These are phyloP conservation scores for Hypoxylon lenormandii DNA, from an alignment of 495 filamentous ascomycete species.

Conservation along the genomic window DNA sequence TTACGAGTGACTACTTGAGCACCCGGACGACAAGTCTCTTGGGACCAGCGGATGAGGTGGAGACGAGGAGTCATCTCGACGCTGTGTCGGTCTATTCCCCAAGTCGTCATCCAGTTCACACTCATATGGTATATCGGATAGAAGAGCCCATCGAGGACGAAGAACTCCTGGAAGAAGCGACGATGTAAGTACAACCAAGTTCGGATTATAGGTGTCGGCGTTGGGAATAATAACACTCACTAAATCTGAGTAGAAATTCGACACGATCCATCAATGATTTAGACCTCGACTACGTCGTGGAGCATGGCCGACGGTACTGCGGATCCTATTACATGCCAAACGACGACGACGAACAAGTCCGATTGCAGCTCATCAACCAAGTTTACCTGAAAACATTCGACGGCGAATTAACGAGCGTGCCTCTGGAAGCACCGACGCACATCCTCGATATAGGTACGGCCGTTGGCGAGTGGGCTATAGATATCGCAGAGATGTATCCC, in stretches of 20 bases:
- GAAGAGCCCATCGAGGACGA: slow-evolving; percentile 49
- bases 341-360: slow-evolving; percentile 78
- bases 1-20: slow-evolving; percentile 49
- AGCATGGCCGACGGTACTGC: slow-evolving; percentile 77
- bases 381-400: slow-evolving; percentile 72
- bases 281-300: slow-evolving; percentile 67
- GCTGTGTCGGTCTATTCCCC: slow-evolving; percentile 47
- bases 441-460: slow-evolving; percentile 79
- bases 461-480: slow-evolving; percentile 79
- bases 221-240: slow-evolving; percentile 14
- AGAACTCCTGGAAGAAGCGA: slow-evolving; percentile 56
- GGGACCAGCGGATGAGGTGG: slow-evolving; percentile 40
- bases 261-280: slow-evolving; percentile 70
- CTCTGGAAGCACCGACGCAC: slow-evolving; percentile 65
- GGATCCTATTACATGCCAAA: slow-evolving; percentile 79
- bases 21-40: slow-evolving; percentile 43
- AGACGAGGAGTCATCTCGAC: slow-evolving; percentile 39
- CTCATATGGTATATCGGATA: slow-evolving; percentile 39
- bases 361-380: slow-evolving; percentile 74
- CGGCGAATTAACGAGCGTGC: slow-evolving; percentile 69
- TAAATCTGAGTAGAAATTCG: slow-evolving; percentile 44
- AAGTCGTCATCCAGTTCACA: slow-evolving; percentile 52
- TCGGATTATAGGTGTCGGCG: neutral
- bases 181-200: slow-evolving; percentile 52
- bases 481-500: slow-evolving; percentile 73